Base-by-base conservation (phyloP, 2,329 filamentous ascomycete species). In the Phialophora tarda region DNA sequence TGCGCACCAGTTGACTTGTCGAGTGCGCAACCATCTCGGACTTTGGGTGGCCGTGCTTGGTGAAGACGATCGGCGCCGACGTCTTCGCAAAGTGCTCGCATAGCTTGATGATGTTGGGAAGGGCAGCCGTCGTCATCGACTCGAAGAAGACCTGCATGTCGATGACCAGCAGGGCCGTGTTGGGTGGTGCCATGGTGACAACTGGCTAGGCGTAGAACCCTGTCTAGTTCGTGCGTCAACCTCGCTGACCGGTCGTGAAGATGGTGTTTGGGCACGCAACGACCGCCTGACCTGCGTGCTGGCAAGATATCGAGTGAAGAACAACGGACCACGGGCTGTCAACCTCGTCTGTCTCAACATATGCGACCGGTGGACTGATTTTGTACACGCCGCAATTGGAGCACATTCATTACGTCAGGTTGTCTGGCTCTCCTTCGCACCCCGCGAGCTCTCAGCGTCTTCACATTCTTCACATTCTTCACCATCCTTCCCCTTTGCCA, bases 141-240 rank as follows among this genome's bases (percentile, higher is more conserved):
- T 72, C 62, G 70, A 81, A 81, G 69, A 72, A 65, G 56, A 73
- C 71, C 71, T 81, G 78, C 78, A 81, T 80, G 72, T 80, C 79
- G 64, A 81, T 72, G 10, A 80, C 73, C 2, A 81, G 75, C 28
- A 81, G 74, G 8, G 77, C 79, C 7, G 78, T 77, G 44, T 74
- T 73, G 48, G 48, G 48, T 51, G 38, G 38, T 23, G 48, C 21
- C 48, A 51, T 51, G 48, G 23, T 8, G 23, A 26, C 21, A 17
- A 26, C 48, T 24, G 21, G 24, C 23, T 5, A 23, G 48, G 21
- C 48, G 48, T 17, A 17, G 24, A 23, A 23, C 48, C 48, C 48
- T 51, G 48, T 51, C 48, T 23, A 14, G 21, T 11, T 51, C 48
- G 24, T 51, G 48, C 48, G 21, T 51, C 48, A 51, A 51, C 48